Evolutionary conservation across 345 rosid genomes (phyloP).

Genomic region (Cardamine resedifolia): DNA sequence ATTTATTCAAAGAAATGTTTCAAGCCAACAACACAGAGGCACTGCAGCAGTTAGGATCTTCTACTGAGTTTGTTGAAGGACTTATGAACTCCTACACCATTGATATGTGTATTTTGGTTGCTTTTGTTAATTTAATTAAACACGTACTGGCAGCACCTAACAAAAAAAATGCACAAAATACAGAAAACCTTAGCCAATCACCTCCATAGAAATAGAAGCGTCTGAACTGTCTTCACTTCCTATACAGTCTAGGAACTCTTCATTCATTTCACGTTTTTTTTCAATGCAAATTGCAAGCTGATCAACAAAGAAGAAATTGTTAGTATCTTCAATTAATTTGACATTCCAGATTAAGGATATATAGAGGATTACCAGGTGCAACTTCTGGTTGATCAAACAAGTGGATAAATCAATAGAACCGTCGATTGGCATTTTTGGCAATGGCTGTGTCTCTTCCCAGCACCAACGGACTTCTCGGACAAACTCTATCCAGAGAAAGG

Average conservation of each 20-base stretch:
- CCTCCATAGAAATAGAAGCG: conserved; percentile 44
- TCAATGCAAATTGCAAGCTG: conserved; percentile 97
- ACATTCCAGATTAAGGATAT: background rate
- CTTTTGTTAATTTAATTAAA: conserved; percentile 1
- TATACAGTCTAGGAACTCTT: conserved; percentile 79
- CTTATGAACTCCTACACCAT: conserved; percentile 2
- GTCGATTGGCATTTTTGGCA: conserved; percentile 66
- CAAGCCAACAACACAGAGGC: conserved; percentile 20
- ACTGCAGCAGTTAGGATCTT: conserved; percentile 19
- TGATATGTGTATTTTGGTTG: conserved; percentile 9
- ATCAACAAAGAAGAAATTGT: conserved; percentile 32
- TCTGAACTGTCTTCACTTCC: conserved; percentile 58
- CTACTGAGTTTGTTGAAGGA: conserved; percentile 7
- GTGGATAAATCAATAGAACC: conserved; percentile 80
- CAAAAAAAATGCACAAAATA: background rate
- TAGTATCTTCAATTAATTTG: conserved; percentile 17
- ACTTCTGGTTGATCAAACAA: conserved; percentile 88
- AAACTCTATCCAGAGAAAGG: conserved; percentile 90
- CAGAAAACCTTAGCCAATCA: conserved; percentile 28
- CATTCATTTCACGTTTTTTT: conserved; percentile 75
- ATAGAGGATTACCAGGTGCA: conserved; percentile 72
- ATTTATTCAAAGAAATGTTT: conserved; percentile 33
- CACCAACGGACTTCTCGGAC: conserved; percentile 97
- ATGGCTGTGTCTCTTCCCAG: conserved; percentile 92
- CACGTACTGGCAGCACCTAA: conserved; percentile 21